These are phyloP conservation scores for Coccinonectria pachysandricola DNA, from an alignment of 2,329 filamentous ascomycete species.

Conservation along the genomic window DNA sequence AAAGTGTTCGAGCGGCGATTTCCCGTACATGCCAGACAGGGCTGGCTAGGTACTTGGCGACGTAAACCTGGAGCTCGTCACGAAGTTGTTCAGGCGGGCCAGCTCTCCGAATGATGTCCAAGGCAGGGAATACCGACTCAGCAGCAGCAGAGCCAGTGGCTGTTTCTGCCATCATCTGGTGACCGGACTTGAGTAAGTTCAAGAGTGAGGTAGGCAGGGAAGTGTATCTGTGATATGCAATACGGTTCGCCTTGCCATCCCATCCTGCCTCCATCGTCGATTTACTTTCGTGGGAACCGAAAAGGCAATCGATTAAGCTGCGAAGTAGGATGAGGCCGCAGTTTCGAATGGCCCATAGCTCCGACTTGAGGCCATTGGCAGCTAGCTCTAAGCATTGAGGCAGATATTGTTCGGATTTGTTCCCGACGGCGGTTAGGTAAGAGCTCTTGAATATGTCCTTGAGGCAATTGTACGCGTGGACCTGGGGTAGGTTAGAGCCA, in stretches of 20 bases:
- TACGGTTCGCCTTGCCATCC: conserved; percentile 52
- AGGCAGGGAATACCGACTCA: conserved; percentile 69
- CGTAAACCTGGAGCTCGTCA: conserved; percentile 44
- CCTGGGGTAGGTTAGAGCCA: conserved; percentile 67
- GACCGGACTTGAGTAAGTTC: conserved; percentile 46
- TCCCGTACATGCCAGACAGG: conserved; percentile 73
- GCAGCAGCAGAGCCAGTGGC: conserved; percentile 31
- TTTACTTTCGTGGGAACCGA: conserved; percentile 68
- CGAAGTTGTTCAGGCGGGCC: conserved; percentile 50
- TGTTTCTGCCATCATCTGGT: conserved; percentile 31
- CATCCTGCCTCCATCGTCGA: conserved; percentile 48
- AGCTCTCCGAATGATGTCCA: conserved; percentile 70
- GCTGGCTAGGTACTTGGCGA: conserved; percentile 55
- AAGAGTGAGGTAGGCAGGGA: conserved; percentile 54
- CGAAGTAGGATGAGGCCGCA: conserved; percentile 84
- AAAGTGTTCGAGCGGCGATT: conserved; percentile 65
- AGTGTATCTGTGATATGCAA: conserved; percentile 61
- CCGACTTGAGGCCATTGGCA: conserved; percentile 65
- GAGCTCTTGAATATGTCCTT: conserved; percentile 87
- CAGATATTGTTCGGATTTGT: conserved; percentile 63
- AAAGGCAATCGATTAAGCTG: conserved; percentile 68
- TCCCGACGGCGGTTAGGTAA: conserved; percentile 60
- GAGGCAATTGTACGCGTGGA: conserved; percentile 88
- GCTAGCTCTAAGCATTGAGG: conserved; percentile 69
- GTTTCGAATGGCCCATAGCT: conserved; percentile 90